phyloP scores from a whole-genome alignment of 495 filamentous ascomycete species.

The Lasiosphaeriaceae sp. region DNA sequence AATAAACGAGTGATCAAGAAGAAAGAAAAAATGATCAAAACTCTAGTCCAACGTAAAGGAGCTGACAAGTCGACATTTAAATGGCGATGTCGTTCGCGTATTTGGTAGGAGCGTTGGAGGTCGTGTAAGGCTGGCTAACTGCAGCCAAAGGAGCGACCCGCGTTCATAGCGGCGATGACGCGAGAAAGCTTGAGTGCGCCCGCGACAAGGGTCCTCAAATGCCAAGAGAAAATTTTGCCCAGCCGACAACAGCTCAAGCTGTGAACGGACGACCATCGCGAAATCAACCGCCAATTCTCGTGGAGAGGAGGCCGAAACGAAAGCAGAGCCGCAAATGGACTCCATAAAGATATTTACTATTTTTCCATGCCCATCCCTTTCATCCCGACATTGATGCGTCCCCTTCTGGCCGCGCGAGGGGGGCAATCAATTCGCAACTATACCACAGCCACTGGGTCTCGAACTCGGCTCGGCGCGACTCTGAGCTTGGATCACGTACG shows the following conservation, averaged over 20 bases:
- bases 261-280: neutral
- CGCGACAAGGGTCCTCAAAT: too few species aligned
- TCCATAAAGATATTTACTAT: neutral
- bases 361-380: neutral
- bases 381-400: constrained; percentile 25
- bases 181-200: too few species aligned
- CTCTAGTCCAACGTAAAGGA: too few species aligned
- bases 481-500: constrained; percentile 51
- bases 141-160: too few species aligned
- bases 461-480: constrained; percentile 32
- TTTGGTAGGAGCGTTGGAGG: too few species aligned
- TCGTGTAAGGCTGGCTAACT: too few species aligned
- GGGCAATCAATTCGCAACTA: constrained; percentile 35
- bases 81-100: too few species aligned
- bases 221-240: too few species aligned
- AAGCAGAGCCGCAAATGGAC: neutral
- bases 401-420: constrained; percentile 16
- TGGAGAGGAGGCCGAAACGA: too few species aligned
- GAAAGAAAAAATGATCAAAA: neutral
- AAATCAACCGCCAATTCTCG: too few species aligned
- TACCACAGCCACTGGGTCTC: constrained; percentile 34
- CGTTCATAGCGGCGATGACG: too few species aligned
- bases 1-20: neutral
- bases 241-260: neutral
- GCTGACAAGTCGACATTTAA: too few species aligned